Base-by-base conservation (phyloP, 495 filamentous ascomycete genomes). In the Aspergillus nanangensis region DNA sequence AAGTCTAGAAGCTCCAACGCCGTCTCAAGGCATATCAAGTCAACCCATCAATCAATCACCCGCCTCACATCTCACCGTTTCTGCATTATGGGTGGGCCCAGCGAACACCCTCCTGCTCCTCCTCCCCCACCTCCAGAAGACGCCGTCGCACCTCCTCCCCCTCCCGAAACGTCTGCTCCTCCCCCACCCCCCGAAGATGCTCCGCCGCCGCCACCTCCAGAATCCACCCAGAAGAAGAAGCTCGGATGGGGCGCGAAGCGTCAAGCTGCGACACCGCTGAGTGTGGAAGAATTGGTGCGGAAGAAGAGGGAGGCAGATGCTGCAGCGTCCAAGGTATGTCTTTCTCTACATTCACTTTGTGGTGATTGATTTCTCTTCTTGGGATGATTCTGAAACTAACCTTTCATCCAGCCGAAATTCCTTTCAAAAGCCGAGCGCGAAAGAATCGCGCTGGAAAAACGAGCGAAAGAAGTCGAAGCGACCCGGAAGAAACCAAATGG, bases 341-440 rank as follows among this genome's bases (percentile, higher is more conserved):
- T 44, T 8, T 45, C n/a, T n/a, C n/a, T n/a, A n/a, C n/a, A n/a
- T n/a, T n/a, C n/a, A n/a, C n/a, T n/a, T n/a, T n/a, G n/a, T n/a
- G n/a, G n/a, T n/a, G n/a, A n/a, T n/a, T n/a, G n/a, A n/a, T n/a
- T n/a, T n/a, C n/a, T n/a, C n/a, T n/a, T n/a, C n/a, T n/a, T n/a
- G n/a, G 31, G 31, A 19, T 35, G 32, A 8, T 29, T 22, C n/a
- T 2, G 5, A 40, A 20, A 33, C 15, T 29, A 29, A 29, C 5
- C 7, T 29, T 29, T 7, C 25, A 11, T 29, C 25, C 59, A 95
- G 80, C 94, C 94, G 3, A 91, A 92, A 70, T 98, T 95, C 62
- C 68, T 98, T 9, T 85, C 88, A 3, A 96, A 91, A 73, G 86
- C 86, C 25, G 78, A 96, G 62, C 82, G 93, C 31, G 94, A 97